Base-by-base conservation (phyloP, 768 basidiomycete genomes). In the Asterophora lycoperdoides region DNA sequence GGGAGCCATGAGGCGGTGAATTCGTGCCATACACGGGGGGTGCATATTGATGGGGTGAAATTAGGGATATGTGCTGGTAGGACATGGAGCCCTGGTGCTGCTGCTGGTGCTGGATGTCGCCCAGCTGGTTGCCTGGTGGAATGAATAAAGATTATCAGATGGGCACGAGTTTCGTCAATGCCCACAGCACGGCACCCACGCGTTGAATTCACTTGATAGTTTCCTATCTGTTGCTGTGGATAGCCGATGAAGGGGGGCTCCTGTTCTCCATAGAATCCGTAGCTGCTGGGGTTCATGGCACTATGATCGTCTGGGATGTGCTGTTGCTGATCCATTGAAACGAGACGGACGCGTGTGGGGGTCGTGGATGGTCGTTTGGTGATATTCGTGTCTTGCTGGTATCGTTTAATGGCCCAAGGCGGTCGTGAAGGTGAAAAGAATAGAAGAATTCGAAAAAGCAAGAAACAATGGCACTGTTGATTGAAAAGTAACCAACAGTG, bases 1-100 rank as follows among this genome's bases (percentile, higher is more conserved):
- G 73, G 64, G 68, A 60, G 64, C 77, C 83, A 84, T 85, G 84
- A 77, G 82, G 85, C 73, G 79, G 76, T 41, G 74, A 71, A 57
- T 70, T 63, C 53, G 75, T 61, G 64, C 51, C 48, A 52, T 73
- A 87, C 71, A 86, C 82, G 72, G 77, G 75, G 66, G 64, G 56
- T 55, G 70, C 66, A 74, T 81, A 83, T 72, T 81, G 81, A 74
- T 84, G 81, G 60, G 78, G 68, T 62, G 79, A 70, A 72, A 84
- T 78, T 74, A 87, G 76, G 71, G 75, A 77, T 62, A 86, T 71
- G 66, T 77, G 75, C 66, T 82, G 81, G 56, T 72, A 72, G 45
- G 66, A 68, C 54, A 70, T 65, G 35, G 66, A 57, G 47, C 62
- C 63, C 55, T 69, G 70, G 68, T 76, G 78, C 59, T 83, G 80